Conservation (phyloP, 768 basidiomycete genomes). For the Russula brevipes region DNA sequence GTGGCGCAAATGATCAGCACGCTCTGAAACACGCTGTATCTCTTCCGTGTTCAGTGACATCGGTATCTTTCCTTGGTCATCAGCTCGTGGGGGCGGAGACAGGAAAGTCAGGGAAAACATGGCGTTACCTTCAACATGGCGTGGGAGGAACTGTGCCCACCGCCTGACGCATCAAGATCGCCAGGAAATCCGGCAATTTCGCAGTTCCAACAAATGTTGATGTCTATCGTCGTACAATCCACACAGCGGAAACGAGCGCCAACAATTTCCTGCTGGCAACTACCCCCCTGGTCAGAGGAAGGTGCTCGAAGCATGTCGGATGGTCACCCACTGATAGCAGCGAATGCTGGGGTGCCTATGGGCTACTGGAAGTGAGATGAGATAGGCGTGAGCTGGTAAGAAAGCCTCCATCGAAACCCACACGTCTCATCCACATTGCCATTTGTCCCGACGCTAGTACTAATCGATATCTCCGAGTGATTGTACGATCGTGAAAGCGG, state of each 20-base stretch:
- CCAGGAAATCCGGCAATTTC: conserved; percentile 83
- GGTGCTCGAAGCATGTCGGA: background rate
- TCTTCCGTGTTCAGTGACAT: conserved; percentile 70
- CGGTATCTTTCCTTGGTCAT: conserved; percentile 59
- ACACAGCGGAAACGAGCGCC: conserved; percentile 93
- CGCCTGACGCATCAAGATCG: conserved; percentile 69
- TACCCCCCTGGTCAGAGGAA: conserved; percentile 29
- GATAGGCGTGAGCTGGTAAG: background rate
- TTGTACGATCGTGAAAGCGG: conserved; percentile 36
- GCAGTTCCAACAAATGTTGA: conserved; percentile 83
- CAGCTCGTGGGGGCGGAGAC: background rate
- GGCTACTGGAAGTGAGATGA: conserved; percentile 12
- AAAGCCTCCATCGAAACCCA: conserved; percentile 1
- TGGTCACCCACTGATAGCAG: conserved; percentile 22
- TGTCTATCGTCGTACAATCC: conserved; percentile 47
- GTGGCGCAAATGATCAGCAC: conserved; percentile 15
- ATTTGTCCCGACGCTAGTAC: conserved; percentile 20
- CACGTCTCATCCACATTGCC: conserved; percentile 20
- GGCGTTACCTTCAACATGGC: conserved; percentile 83
- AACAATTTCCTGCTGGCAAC: conserved; percentile 84
- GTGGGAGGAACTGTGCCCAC: conserved; percentile 78
- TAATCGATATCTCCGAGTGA: conserved; percentile 37
- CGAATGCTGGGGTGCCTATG: conserved; percentile 21
- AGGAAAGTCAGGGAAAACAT: conserved; percentile 1
- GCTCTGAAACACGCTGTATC: conserved; percentile 49